These are phyloP conservation scores for Phytopythium oedochilum DNA, from an alignment of 352 stramenopile species.

Conservation along the genomic window DNA sequence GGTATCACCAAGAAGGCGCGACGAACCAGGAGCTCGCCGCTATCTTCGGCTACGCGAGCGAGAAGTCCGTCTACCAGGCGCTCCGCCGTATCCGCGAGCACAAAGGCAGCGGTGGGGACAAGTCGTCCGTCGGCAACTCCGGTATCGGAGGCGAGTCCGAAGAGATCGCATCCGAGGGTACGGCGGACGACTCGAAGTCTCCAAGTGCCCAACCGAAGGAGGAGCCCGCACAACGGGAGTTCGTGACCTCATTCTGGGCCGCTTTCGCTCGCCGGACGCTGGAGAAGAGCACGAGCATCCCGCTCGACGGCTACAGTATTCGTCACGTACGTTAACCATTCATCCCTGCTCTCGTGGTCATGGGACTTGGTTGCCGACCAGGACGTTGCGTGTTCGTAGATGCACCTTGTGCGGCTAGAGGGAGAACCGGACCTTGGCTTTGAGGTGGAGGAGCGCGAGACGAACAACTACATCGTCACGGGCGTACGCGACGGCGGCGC, in stretches of 20 bases:
- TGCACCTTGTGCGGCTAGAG: background rate
- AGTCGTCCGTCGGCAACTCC: background rate
- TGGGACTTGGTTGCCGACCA: background rate
- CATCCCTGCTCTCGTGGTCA: background rate
- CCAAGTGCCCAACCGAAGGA: background rate
- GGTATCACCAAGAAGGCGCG: background rate
- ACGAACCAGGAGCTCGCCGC: background rate
- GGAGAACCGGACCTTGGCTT: background rate
- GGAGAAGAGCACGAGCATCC: background rate
- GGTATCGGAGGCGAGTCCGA: background rate
- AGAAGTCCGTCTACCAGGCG: background rate
- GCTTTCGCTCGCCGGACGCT: background rate
- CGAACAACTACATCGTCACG: background rate
- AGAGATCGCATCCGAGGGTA: background rate
- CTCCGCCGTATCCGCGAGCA: background rate
- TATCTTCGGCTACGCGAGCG: background rate
- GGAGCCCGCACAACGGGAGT: background rate
- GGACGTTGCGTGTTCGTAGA: background rate
- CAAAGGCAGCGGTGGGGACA: background rate
- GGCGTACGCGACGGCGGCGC: background rate
- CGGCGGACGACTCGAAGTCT: background rate
- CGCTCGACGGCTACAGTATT: background rate
- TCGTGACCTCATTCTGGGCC: background rate
- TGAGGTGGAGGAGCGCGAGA: background rate
- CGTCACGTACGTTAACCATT: background rate